Conservation (phyloP, 345 rosid genomes). For the Salix purpurea region DNA sequence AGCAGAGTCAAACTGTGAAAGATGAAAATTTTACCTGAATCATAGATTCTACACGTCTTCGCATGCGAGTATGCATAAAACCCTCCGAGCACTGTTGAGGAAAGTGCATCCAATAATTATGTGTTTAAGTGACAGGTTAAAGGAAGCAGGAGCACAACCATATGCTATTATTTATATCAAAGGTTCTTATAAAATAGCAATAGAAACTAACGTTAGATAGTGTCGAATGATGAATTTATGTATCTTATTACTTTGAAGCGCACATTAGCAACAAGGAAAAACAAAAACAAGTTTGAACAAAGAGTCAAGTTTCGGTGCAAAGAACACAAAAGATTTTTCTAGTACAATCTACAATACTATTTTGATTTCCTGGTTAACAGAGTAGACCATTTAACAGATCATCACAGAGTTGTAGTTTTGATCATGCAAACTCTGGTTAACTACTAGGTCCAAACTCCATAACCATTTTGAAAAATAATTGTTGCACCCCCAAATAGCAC, state of each 20-base stretch:
- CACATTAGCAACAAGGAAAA: background rate
- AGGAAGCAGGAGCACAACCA: background rate
- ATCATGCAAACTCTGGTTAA: background rate
- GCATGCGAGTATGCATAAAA: constrained; percentile 96
- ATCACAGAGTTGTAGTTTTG: background rate
- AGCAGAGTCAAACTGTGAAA: background rate
- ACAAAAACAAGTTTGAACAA: background rate
- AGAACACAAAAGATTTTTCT: background rate
- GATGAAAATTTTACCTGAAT: constrained; percentile 54
- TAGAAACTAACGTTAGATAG: background rate
- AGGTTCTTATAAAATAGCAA: background rate
- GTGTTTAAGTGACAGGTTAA: background rate
- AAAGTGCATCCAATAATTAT: constrained; percentile 7
- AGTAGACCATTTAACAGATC: background rate
- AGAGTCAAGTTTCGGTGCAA: background rate
- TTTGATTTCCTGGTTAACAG: background rate
- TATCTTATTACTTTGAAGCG: background rate
- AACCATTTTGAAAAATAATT: background rate
- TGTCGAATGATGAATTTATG: background rate
- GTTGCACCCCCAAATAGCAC: too few species aligned
- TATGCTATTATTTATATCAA: background rate
- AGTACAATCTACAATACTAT: background rate
- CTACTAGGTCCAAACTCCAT: background rate
- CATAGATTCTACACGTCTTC: constrained; percentile 83
- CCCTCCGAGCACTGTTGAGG: constrained; percentile 74